Evolutionary conservation across 768 basidiomycete genomes (phyloP), one percentile per base, ranked within the genome.

Genomic region (Pleurotus tuoliensis): DNA sequence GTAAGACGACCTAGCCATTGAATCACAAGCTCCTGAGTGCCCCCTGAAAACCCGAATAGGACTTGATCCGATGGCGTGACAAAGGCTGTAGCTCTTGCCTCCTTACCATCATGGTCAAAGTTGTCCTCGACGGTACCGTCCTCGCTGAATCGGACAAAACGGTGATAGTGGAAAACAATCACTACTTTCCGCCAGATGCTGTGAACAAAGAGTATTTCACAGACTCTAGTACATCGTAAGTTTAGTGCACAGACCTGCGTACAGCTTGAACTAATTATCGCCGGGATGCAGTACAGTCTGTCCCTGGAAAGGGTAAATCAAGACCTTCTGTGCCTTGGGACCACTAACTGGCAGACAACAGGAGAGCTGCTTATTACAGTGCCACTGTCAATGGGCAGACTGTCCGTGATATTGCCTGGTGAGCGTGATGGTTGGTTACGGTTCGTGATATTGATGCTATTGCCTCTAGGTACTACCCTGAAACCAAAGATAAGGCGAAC

Each of bases 281-380:
- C 22, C 4, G 4, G 24, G 24, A 13, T 39, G 3, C 53, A 86
- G 86, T 54, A 74, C 81, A 13, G 58, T 66, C 3, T 91, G 89
- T 62, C 71, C 77, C 5, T 90, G 89, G 88, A 92, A 92, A 69
- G 88, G 87, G 87, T 86, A 62, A 50, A 76, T 56, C 12, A 8
- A 34, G 9, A 9, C 30, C 30, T 11, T 34, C 8, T 34, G 30
- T 34, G 30, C 11, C 30, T 34, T 34, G 30, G 4, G 30, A 9
- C 30, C 8, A 9, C 30, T 34, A 3, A 34, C 30, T 11, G 30
- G 30, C 3, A 34, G 30, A 34, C 9, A 11, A 50, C 64, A 87
- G 86, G 40, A 75, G 71, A 0, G 90, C 90, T 5, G 73, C 80
- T 9, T 91, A 90, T 65, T 90, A 88, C 63, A 77, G 82, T 58